A percentile compares a stretch with the other conserved stretches of the same genome.
phyloP scores from a whole-genome alignment of 2,329 filamentous ascomycete genomes.

The Chrysoporthe austroafricana region DNA sequence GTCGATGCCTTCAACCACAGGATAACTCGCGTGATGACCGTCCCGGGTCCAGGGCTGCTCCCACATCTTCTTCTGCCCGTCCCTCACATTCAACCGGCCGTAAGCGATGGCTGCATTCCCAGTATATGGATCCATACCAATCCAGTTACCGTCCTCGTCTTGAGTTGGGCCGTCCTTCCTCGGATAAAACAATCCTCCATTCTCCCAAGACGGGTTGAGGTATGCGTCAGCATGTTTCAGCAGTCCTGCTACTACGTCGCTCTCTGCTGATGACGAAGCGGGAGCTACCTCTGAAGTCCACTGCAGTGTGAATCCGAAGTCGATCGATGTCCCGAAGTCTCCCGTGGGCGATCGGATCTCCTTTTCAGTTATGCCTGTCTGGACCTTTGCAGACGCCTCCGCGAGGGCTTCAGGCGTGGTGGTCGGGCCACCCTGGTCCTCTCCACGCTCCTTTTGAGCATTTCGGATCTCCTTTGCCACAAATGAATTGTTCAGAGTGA shows the following conservation, averaged over 20 bases:
- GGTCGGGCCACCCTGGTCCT: constrained; percentile 11
- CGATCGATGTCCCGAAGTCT: constrained; percentile 23
- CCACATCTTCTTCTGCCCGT: constrained; percentile 43
- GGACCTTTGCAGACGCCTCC: constrained; percentile 8
- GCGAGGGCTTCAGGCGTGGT: neutral
- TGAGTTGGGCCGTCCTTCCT: constrained; percentile 32
- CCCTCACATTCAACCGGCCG: constrained; percentile 40
- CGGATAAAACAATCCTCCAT: constrained; percentile 42
- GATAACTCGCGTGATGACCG: constrained; percentile 15
- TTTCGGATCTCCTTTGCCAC: constrained; percentile 34
- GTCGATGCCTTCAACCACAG: constrained; percentile 10
- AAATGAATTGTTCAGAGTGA: constrained; percentile 32
- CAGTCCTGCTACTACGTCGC: constrained; percentile 27
- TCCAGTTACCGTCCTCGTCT: constrained; percentile 34
- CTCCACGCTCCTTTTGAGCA: constrained; percentile 18
- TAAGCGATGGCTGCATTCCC: constrained; percentile 44
- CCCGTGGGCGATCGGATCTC: constrained; percentile 27
- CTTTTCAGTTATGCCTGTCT: constrained; percentile 6
- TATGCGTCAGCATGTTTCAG: constrained; percentile 36
- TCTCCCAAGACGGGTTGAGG: constrained; percentile 38
- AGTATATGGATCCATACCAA: constrained; percentile 40
- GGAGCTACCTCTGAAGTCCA: constrained; percentile 42
- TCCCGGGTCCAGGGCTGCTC: constrained; percentile 38
- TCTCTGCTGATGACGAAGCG: constrained; percentile 24
- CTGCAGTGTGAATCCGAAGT: constrained; percentile 37